Percentiles rank a stretch among this genome's conserved stretches.
phyloP scores from a whole-genome alignment of 2,329 filamentous ascomycete species.

The Monosporascus sp. region DNA sequence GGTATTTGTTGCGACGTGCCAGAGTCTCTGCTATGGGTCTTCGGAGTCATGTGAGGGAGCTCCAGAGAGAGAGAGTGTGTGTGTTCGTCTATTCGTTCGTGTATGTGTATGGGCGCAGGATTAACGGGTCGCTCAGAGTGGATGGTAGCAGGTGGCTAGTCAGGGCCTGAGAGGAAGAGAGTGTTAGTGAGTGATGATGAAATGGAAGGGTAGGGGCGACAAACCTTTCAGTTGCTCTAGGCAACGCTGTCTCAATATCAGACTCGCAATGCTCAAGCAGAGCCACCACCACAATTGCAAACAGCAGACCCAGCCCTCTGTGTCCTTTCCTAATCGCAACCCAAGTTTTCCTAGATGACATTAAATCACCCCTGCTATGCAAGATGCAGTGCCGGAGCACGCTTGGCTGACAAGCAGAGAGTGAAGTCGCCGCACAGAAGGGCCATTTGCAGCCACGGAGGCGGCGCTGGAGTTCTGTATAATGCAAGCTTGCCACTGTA shows the following conservation, averaged over 20 bases:
- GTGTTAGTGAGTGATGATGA: too few species aligned
- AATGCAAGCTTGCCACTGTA: neutral
- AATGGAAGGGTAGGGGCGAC: neutral
- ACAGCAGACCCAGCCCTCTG: neutral
- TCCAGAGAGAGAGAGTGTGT: too few species aligned
- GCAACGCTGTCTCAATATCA: neutral
- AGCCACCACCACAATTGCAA: neutral
- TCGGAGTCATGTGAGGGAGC: too few species aligned
- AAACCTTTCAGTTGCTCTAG: neutral
- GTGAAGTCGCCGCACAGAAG: neutral
- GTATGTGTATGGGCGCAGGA: too few species aligned
- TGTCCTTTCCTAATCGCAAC: neutral
- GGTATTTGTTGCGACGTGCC: too few species aligned
- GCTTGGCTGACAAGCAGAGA: neutral
- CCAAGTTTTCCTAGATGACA: neutral
- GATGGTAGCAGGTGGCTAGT: too few species aligned
- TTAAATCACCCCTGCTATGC: neutral
- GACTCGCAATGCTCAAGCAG: neutral
- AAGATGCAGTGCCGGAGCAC: neutral
- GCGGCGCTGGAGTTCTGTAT: neutral
- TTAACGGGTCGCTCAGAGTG: too few species aligned
- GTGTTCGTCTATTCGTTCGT: too few species aligned
- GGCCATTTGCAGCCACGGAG: neutral
- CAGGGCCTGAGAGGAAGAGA: too few species aligned
- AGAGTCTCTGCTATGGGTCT: too few species aligned